Evolutionary conservation across 129 eudicot genomes (phyloP).

Genomic region (Lonicera japonica): DNA sequence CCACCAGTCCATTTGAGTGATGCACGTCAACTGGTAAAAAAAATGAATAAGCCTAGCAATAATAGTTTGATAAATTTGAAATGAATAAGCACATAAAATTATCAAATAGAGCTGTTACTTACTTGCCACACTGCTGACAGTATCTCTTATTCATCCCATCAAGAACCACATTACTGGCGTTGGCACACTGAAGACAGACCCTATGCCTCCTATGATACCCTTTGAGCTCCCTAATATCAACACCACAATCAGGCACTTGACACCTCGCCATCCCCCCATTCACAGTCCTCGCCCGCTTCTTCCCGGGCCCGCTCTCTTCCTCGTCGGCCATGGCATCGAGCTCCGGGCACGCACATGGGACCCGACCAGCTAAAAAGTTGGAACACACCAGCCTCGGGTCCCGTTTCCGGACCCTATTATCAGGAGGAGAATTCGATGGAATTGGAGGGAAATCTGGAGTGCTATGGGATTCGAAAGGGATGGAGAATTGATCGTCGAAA

Average conservation of each 20-base stretch:
- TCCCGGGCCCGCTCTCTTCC: conserved; percentile 14
- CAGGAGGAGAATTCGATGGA: conserved; percentile 10
- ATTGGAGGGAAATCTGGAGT: conserved; percentile 7
- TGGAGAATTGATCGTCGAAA: conserved; percentile 43
- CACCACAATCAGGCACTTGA: conserved; percentile 79
- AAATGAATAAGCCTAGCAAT: too few species aligned
- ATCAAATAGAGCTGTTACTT: conserved; percentile 16
- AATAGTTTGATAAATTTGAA: too few species aligned
- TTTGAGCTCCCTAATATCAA: conserved; percentile 77
- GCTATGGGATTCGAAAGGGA: conserved; percentile 6
- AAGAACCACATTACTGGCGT: conserved; percentile 52
- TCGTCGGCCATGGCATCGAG: conserved; percentile 54
- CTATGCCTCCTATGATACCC: conserved; percentile 85
- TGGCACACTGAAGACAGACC: conserved; percentile 76
- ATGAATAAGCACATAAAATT: too few species aligned
- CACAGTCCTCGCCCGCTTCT: conserved; percentile 41
- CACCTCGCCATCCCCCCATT: conserved; percentile 33
- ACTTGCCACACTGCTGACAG: conserved; percentile 99
- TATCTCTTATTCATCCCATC: conserved; percentile 73
- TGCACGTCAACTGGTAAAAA: too few species aligned
- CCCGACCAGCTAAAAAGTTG: conserved; percentile 71
- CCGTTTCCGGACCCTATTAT: conserved; percentile 57
- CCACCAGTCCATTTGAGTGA: too few species aligned
- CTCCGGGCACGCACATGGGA: conserved; percentile 96
- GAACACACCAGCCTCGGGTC: conserved; percentile 73